These are phyloP conservation scores for Diaporthe sp. DNA, from an alignment of 2,329 filamentous ascomycete genomes.

Conservation along the genomic window DNA sequence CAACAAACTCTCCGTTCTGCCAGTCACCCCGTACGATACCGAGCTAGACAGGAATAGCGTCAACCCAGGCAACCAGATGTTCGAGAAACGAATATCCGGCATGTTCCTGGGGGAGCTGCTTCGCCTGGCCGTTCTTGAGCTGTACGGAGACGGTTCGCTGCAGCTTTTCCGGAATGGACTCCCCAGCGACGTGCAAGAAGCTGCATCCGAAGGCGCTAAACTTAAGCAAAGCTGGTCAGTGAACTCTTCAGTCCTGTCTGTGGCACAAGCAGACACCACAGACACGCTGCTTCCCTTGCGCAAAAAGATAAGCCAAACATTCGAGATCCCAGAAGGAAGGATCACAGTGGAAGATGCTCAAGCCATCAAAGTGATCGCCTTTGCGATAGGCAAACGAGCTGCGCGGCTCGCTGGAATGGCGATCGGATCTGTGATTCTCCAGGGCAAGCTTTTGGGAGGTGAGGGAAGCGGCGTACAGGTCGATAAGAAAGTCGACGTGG, in stretches of 20 bases:
- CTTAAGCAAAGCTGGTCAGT: neutral
- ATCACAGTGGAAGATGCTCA: neutral
- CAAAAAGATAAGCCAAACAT: neutral
- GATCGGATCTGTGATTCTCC: neutral
- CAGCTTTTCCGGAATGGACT: neutral
- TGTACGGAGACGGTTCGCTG: neutral
- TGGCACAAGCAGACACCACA: neutral
- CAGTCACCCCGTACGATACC: neutral
- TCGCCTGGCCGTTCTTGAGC: neutral
- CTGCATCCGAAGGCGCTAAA: rapidly evolving
- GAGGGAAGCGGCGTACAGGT: neutral
- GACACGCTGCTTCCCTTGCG: neutral
- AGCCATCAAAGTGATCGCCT: neutral
- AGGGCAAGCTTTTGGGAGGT: neutral
- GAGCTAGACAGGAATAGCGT: neutral
- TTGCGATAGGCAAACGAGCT: neutral
- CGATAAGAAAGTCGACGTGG: neutral
- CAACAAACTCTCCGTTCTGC: neutral
- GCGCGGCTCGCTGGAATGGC: neutral
- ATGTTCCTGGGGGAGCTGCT: neutral
- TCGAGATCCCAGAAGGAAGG: neutral
- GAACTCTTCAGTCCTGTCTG: neutral
- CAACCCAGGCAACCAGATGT: neutral
- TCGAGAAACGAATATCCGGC: neutral
- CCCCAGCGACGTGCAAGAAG: neutral